Evolutionary conservation across 352 stramenopile species (phyloP).

Genomic region (Phytophthora constricta): DNA sequence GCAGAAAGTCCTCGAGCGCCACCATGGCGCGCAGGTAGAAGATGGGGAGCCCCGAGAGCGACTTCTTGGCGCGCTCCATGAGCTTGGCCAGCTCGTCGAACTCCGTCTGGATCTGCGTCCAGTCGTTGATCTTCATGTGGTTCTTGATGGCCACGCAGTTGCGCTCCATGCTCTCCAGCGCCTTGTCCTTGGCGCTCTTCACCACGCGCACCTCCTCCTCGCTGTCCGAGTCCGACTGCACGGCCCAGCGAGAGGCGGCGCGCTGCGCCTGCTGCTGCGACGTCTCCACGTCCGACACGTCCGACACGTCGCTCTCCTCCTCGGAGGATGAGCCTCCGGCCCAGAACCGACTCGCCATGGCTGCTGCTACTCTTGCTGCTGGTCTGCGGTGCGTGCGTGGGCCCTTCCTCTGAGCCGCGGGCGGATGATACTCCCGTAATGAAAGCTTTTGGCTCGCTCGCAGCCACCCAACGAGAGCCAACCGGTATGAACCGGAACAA

Average conservation of each 20-base stretch:
- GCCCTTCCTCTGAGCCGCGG: conserved; percentile 13
- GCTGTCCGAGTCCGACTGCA: conserved; percentile 84
- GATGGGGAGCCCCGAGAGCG: conserved; percentile 84
- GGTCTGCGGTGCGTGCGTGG: conserved; percentile 19
- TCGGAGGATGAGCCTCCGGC: conserved; percentile 80
- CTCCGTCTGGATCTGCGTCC: conserved; percentile 94
- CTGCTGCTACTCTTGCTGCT: conserved; percentile 17
- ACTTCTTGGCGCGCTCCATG: conserved; percentile 89
- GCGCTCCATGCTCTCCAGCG: conserved; percentile 77
- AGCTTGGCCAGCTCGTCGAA: conserved; percentile 96
- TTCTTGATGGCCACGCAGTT: conserved; percentile 82
- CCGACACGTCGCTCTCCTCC: conserved; percentile 79
- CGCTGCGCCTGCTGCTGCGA: conserved; percentile 76
- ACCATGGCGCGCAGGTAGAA: conserved; percentile 95
- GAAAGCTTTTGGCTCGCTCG: conserved; percentile 14
- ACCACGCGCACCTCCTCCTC: conserved; percentile 94
- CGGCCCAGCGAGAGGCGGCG: conserved; percentile 77
- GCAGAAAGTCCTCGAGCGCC: conserved; percentile 93
- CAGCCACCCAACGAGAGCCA: conserved; percentile 6
- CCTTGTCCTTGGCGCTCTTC: conserved; percentile 95
- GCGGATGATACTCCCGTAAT: conserved; percentile 32
- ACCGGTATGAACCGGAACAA: conserved; percentile 17
- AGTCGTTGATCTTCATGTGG: conserved; percentile 97
- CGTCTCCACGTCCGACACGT: conserved; percentile 79
- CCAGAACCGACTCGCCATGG: conserved; percentile 89